phyloP scores from a whole-genome alignment of 164 flowering plant genomes.

The Sedum album region DNA sequence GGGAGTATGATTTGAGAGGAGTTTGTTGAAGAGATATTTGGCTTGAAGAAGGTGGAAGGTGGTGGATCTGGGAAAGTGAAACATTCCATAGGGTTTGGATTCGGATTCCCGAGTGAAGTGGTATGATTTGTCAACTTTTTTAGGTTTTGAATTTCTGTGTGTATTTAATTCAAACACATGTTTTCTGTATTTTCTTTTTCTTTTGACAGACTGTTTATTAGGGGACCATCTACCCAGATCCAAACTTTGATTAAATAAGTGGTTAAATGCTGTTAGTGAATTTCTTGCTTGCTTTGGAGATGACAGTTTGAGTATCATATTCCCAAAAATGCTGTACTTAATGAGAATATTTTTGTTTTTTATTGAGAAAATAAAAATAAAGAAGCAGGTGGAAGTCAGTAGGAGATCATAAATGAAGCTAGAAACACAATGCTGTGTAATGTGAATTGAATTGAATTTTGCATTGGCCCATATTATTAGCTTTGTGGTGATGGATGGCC shows the following conservation, averaged over 20 bases:
- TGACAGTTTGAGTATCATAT: background rate
- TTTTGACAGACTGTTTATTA: conserved; percentile 1
- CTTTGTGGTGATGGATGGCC: background rate
- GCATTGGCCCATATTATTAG: conserved; percentile 1
- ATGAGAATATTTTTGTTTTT: background rate
- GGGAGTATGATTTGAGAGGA: background rate
- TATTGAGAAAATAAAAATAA: background rate
- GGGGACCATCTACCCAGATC: conserved; percentile 5
- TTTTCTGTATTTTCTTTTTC: background rate
- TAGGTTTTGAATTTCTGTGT: background rate
- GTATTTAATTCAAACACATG: background rate
- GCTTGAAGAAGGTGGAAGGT: background rate
- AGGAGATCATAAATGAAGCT: conserved; percentile 4
- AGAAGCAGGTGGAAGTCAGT: conserved; percentile 3
- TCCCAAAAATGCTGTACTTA: background rate
- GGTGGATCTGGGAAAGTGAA: conserved; percentile 1
- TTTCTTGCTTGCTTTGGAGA: background rate
- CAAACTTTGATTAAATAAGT: background rate
- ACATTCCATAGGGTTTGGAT: background rate
- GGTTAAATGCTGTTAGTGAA: background rate
- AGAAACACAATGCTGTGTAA: background rate
- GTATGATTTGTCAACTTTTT: background rate
- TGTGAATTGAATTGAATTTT: background rate
- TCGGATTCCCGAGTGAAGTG: conserved; percentile 2
- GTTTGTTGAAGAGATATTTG: background rate